Base-by-base conservation (phyloP, 2,329 filamentous ascomycete species). In the Sporothrix sp. region DNA sequence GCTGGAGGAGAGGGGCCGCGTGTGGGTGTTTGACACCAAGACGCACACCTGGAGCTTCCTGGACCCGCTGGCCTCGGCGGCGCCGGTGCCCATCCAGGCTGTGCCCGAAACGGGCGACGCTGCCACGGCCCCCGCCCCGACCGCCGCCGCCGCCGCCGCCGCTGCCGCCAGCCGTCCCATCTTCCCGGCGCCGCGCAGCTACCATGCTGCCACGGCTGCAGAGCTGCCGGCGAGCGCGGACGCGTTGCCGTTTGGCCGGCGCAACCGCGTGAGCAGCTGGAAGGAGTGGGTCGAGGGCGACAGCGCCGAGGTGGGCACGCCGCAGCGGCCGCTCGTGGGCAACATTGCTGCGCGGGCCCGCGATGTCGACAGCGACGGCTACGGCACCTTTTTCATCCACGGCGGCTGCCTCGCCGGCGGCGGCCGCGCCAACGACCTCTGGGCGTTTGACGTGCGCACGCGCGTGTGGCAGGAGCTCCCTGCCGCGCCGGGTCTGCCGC, bases 1-100 rank as follows among this genome's bases (percentile, higher is more conserved):
- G 1, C 71, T 95, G 10, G 79, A 90, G 48, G 88, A 95, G 60
- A 64, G 71, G 10, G 88, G 88, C 14, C 72, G 79, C 3, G 72
- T 94, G 47, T 94, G 87, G 87, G 71, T 81, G 27, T 90, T 86
- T 60, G 78, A 88, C 62, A 81, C 84, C 1, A 69, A 73, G 52
- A 68, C 70, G n/a, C 68, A 74, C 50, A 68, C 66, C 11, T 95
- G 88, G 89, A 70, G 73, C 4, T 73, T 71, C 53, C 68, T 90
- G 16, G 70, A 78, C 53, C 84, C 87, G 48, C 70, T 55, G 53
- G 72, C 58, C 53, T 69, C 58, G 62, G 70, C 56, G 64, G 48
- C 50, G 30, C 74, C 62, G 23, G 67, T 67, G 21, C 55, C 56
- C 23, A n/a, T 52, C 35, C 45, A 48, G 40, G 25, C 46, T 4